Conservation (phyloP, 352 stramenopile species). For the Phytopythium litorale region DNA sequence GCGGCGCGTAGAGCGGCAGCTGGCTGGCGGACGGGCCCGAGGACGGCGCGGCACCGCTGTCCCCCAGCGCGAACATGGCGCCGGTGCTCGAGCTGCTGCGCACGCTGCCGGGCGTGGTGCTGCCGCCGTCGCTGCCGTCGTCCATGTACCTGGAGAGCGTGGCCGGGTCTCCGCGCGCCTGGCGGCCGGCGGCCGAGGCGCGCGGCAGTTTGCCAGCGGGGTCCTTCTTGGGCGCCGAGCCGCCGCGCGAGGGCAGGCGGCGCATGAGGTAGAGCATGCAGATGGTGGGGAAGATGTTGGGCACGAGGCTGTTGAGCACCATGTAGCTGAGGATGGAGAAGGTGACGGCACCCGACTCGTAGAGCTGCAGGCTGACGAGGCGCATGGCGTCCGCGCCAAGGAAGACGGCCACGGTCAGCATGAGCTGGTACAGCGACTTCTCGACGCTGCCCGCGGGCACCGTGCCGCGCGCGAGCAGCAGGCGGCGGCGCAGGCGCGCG, state of each 20-base stretch:
- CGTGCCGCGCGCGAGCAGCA: constrained; percentile 67
- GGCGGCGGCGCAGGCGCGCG: constrained; percentile 60
- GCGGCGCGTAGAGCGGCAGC: constrained; percentile 5
- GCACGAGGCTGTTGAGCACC: constrained; percentile 74
- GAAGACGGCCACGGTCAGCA: constrained; percentile 81
- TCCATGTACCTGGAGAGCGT: constrained; percentile 64
- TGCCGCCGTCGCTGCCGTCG: constrained; percentile 32
- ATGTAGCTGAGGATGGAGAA: constrained; percentile 63
- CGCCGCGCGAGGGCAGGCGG: constrained; percentile 31
- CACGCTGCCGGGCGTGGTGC: constrained; percentile 17
- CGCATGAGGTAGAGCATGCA: constrained; percentile 90
- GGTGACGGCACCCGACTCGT: constrained; percentile 38
- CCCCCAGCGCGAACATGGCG: constrained; percentile 9
- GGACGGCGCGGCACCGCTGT: constrained; percentile 8
- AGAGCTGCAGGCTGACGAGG: constrained; percentile 55
- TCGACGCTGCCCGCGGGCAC: constrained; percentile 65
- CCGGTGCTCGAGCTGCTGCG: constrained; percentile 10
- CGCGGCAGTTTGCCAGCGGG: constrained; percentile 15
- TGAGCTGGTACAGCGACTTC: constrained; percentile 77
- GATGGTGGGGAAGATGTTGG: constrained; percentile 82
- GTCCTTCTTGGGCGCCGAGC: constrained; percentile 13
- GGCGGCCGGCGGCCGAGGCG: neutral
- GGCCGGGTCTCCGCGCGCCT: constrained; percentile 7
- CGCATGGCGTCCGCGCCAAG: constrained; percentile 69
- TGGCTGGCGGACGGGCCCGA: constrained; percentile 11